These are phyloP conservation scores for Moricandia moricandioides DNA, from an alignment of 345 rosid species.

Conservation along the genomic window DNA sequence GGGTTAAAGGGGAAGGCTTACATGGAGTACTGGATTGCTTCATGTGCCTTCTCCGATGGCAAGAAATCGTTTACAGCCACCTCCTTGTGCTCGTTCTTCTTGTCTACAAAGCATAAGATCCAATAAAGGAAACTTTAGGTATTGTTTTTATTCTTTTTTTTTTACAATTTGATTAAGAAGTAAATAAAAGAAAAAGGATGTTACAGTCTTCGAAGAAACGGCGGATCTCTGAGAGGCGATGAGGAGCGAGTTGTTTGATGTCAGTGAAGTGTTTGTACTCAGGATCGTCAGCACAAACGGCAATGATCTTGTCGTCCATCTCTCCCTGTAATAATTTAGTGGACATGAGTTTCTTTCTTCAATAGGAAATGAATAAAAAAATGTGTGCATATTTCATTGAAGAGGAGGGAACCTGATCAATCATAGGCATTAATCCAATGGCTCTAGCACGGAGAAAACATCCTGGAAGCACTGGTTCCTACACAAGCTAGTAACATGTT, in stretches of 20 bases:
- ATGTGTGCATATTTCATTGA: neutral
- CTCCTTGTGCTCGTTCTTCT: constrained; percentile 96
- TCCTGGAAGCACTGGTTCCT: constrained; percentile 99
- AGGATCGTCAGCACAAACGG: constrained; percentile 97
- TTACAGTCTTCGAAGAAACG: constrained; percentile 98
- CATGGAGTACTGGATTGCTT: constrained; percentile 92
- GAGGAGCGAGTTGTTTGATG: constrained; percentile 90
- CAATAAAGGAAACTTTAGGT: constrained; percentile 3
- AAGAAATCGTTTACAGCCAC: constrained; percentile 91
- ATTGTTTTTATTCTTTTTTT: neutral
- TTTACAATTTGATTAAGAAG: neutral
- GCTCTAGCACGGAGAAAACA: constrained; percentile 93
- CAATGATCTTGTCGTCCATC: constrained; percentile 97
- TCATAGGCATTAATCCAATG: constrained; percentile 98
- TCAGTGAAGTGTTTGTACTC: constrained; percentile 87
- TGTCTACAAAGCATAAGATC: constrained; percentile 47
- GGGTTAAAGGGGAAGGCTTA: constrained; percentile 35
- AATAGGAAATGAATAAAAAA: neutral
- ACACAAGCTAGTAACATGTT: neutral
- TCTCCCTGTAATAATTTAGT: constrained; percentile 55
- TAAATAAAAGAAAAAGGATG: constrained; percentile 22
- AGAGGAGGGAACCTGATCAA: constrained; percentile 68
- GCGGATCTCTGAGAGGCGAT: constrained; percentile 89
- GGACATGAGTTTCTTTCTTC: neutral
- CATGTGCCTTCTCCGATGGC: constrained; percentile 61